Base-by-base conservation (phyloP, 129 eudicot genomes). In the Gnaphalium uliginosum region DNA sequence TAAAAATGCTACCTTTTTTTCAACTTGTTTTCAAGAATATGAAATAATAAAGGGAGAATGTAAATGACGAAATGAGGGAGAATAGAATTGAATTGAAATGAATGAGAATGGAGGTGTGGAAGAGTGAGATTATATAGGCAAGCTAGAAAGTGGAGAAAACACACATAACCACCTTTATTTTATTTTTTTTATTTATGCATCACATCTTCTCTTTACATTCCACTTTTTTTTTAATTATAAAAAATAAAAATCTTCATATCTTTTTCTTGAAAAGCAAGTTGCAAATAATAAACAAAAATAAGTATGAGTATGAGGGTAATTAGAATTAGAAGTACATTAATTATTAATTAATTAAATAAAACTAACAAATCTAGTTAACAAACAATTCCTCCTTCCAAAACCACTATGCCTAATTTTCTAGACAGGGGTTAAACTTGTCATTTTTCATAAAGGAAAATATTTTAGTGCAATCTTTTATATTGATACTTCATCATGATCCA, bases 41-140 rank as follows among this genome's bases (percentile, higher is more conserved):
- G 64, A 30, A 29, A 30, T 2, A 29, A 33, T 13, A 39, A 2
- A 32, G 15, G 24, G 24, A 27, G 23, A n/a, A 19, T 0, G 18
- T 8, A 50, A 33, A 15, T 26, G 29, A 63, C 4, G 26, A 5
- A 50, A 43, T 35, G 72, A 75, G 7, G 14, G 30, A 29, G n/a
- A 17, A 56, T 29, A 43, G 27, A 63, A 0, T 8, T 26, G 75
- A 69, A 27, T 24, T 15, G 27, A 18, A 70, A 70, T 51, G 75
- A 68, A 75, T 75, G 79, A 64, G 72, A 50, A 27, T 26, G n/a
- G 17, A 5, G 22, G 35, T 64, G 17, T 6, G 50, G 62, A 64
- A 75, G 58, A 71, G 79, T n/a, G 64, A 27, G 51, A 18, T 75
- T 64, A 63, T 75, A 75, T 75, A 75, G 79, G 72, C 72, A 64